These are phyloP conservation scores for Penicillium fuscoglaucum DNA, from an alignment of 2,329 filamentous ascomycete genomes.

Conservation along the genomic window DNA sequence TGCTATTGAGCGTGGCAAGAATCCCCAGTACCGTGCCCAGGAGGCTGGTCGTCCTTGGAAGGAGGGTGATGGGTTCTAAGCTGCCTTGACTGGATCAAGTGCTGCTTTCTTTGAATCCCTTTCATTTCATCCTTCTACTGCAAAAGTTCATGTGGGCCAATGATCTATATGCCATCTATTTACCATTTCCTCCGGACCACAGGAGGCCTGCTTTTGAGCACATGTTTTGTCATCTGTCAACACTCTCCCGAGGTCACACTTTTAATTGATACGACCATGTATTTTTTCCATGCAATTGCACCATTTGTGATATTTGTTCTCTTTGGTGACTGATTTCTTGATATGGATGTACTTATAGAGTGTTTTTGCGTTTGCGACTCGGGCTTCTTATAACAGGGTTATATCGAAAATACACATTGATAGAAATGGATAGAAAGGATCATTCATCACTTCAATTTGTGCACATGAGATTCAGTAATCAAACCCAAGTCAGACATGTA, in stretches of 20 bases:
- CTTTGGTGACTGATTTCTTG: background rate
- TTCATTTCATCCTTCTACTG: background rate
- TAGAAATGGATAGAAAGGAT: background rate
- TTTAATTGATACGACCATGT: background rate
- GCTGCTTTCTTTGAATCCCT: background rate
- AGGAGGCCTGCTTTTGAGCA: background rate
- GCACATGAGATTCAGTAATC: too few relatives aligned
- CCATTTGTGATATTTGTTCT: background rate
- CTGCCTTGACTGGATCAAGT: conserved; percentile 4
- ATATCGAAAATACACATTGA: background rate
- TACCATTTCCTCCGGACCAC: background rate
- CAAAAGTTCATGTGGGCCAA: background rate
- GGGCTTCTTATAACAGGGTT: background rate
- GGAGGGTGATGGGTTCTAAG: conserved; percentile 57
- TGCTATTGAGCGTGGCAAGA: conserved; percentile 53
- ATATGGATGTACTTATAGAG: background rate
- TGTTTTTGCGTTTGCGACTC: background rate
- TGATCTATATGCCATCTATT: conserved; percentile 7
- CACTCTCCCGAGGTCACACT: too few relatives aligned
- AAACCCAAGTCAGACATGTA: background rate
- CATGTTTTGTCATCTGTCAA: background rate
- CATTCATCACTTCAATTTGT: background rate
- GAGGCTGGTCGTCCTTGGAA: conserved; percentile 57
- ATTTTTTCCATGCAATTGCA: background rate
- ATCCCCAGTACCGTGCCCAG: conserved; percentile 53